Base-by-base conservation (phyloP, 148 eudicot genomes). In the Persicaria tinctoria region DNA sequence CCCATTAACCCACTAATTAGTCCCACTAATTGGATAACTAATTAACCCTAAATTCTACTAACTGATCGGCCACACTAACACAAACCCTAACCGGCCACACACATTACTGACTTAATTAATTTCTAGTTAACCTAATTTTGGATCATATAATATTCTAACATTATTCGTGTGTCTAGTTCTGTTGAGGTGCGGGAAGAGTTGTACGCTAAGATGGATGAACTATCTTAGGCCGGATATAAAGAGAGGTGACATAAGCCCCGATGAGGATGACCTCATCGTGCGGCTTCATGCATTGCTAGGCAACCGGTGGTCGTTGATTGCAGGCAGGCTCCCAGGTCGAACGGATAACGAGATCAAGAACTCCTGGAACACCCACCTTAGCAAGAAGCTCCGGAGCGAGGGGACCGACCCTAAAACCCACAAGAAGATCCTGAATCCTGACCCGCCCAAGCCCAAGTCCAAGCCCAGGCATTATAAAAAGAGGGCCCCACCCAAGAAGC, bases 331-430 rank as follows among this genome's bases (percentile, higher is more conserved):
- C 51, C 90, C 92, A 0, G 92, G 90, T 81, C 83, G 92, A 79
- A 87, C 92, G 0, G 92, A 89, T 73, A 89, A 89, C 48, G 92
- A 89, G 78, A 89, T 87, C 20, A 89, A 89, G 46, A 89, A 89
- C 51, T 87, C 87, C n/a, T 89, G 92, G 92, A 89, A 87, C 73
- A 87, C 92, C 16, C 90, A 83, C 66, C 84, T 89, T 6, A 85
- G 73, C 13, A 70, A 70, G 54, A 70, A 46, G 73, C 38, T 46
- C 5, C 10, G 72, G 47, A 68, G 18, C 3, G 32, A 47, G 16
- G 73, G 53, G 4, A 47, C 8, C 41, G 53, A 70, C 11, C 73
- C 54, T 2, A 23, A 44, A 4, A 68, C 50, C 17, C 72, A 68
- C 13, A 68, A 68, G 72, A 41, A 68, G 7, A 4, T 68, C 8